phyloP scores from a whole-genome alignment of 129 eudicot genomes.

The Helianthus annuus region HanXRQr2.0-SUNRISE NC_035436.2:108431839-108432338 shows the following conservation, averaged over 20 bases:
- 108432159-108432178: slow-evolving; percentile 96
- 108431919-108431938: slow-evolving; percentile 97
- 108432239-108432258: slow-evolving; percentile 79
- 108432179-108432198: slow-evolving; percentile 76
- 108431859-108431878: slow-evolving; percentile 90
- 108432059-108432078: slow-evolving; percentile 89
- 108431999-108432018: slow-evolving; percentile 93
- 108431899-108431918: slow-evolving; percentile 94
- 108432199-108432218: slow-evolving; percentile 94
- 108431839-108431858: slow-evolving; percentile 98
- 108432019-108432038: slow-evolving; percentile 89
- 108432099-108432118: slow-evolving; percentile 60
- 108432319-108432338: slow-evolving; percentile 91
- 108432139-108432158: slow-evolving; percentile 77
- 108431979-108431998: slow-evolving; percentile 81
- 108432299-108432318: slow-evolving; percentile 96
- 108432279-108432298: slow-evolving; percentile 82
- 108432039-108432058: slow-evolving; percentile 99
- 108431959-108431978: slow-evolving; percentile 50
- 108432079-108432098: slow-evolving; percentile 92
- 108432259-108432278: slow-evolving; percentile 93
- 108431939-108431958: slow-evolving; percentile 83
- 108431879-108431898: slow-evolving; percentile 86
- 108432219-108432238: slow-evolving; percentile 98
- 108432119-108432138: slow-evolving; percentile 91